Conservation (phyloP, 2,329 filamentous ascomycete genomes). For the Calonectria naviculata region DNA sequence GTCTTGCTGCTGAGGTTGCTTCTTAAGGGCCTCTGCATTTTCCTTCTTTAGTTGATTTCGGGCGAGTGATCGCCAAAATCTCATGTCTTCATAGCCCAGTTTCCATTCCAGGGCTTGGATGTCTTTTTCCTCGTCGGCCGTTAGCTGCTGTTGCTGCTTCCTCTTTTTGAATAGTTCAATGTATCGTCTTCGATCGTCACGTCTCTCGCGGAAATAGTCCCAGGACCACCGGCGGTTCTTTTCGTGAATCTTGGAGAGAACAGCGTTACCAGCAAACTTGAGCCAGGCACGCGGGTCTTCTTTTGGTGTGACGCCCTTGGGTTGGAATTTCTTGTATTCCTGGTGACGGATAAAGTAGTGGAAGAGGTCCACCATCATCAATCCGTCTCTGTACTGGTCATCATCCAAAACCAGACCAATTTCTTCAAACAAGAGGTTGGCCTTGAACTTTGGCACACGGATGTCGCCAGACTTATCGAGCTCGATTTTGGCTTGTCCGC, state of each 20-base stretch:
- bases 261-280: conserved; percentile 87
- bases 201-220: conserved; percentile 92
- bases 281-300: conserved; percentile 95
- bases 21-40: conserved; percentile 87
- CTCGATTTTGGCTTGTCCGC: conserved; percentile 92
- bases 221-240: conserved; percentile 94
- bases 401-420: conserved; percentile 98
- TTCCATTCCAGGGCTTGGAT: conserved; percentile 86
- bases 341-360: conserved; percentile 98
- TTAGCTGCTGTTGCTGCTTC: conserved; percentile 79
- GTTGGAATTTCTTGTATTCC: conserved; percentile 94
- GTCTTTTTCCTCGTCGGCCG: conserved; percentile 76
- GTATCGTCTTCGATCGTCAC: conserved; percentile 89
- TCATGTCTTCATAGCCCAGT: conserved; percentile 91
- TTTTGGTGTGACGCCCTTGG: conserved; percentile 82
- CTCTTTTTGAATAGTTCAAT: conserved; percentile 97
- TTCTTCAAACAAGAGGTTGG: conserved; percentile 93
- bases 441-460: conserved; percentile 87
- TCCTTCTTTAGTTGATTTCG: conserved; percentile 96
- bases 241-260: conserved; percentile 95
- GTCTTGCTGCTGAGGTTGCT: conserved; percentile 63
- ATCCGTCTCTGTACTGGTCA: conserved; percentile 93
- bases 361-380: conserved; percentile 99
- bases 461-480: conserved; percentile 91
- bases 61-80: conserved; percentile 96